Evolutionary conservation across 225 moss, liverwort and hornwort genomes (phyloP), one percentile per base, ranked within the genome.

Genomic region (Straminergon stramineum): DNA sequence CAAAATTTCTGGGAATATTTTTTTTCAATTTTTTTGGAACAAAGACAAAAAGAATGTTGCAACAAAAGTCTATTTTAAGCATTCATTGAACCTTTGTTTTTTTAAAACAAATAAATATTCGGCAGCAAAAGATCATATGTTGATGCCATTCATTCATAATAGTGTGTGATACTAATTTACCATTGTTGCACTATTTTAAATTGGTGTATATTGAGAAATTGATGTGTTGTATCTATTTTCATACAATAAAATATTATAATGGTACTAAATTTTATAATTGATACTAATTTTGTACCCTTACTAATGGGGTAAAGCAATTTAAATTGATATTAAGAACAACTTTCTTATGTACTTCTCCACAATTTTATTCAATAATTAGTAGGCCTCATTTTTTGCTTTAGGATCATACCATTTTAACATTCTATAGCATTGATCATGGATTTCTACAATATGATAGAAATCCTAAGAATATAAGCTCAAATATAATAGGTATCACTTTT

Each of bases 61-160:
- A 13, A 4, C 7, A 69, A 13, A 13, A n/a, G 13, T n/a, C 13
- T n/a, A 13, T 23, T 13, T 22, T 23, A 23, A 69, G n/a, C 22
- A 69, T 22, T n/a, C 13, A 1, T 4, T 13, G 7, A n/a, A 69
- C 23, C n/a, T 23, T 23, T 69, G 1, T 21, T n/a, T 13, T 69
- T 1, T 22, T 0, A 10, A n/a, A n/a, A 13, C 22, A 6, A n/a
- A n/a, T n/a, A 69, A 12, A 37, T n/a, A 21, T 20, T 21, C 0
- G 0, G 1, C 6, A 35, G 10, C 9, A 10, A 48, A 6, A 35
- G 11, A 67, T 35, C 7, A 15, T 30, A 7, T 15, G 15, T 15
- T 0, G 0, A 1, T 24, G 8, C 1, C 31, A 2, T 31, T 15
- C 8, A 64, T 7, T 64, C 31, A 7, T 8, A 1, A 64, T 64